These are phyloP conservation scores for Flammula alnicola DNA, from an alignment of 1,284 basidiomycete genomes.

Conservation along the genomic window DNA sequence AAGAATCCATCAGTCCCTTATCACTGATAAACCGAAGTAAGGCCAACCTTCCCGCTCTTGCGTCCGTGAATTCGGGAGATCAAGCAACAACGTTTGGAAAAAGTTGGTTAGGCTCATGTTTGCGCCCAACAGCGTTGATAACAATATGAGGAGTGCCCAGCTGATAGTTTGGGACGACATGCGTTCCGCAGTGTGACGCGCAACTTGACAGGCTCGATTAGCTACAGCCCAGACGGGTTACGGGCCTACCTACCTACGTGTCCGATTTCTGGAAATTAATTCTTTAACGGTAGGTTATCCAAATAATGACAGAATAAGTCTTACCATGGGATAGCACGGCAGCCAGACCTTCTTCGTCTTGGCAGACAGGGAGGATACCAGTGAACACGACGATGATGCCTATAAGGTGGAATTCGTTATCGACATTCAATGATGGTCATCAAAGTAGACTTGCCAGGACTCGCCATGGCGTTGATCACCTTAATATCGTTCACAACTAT, in stretches of 20 bases:
- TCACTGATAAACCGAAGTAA: neutral
- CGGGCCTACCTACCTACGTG: slow-evolving; percentile 63
- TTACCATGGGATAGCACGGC: slow-evolving; percentile 87
- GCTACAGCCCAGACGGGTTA: neutral
- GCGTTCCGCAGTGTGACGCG: slow-evolving; percentile 77
- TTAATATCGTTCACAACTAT: slow-evolving; percentile 81
- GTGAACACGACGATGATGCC: slow-evolving; percentile 83
- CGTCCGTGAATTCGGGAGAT: slow-evolving; percentile 84
- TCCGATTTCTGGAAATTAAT: slow-evolving; percentile 71
- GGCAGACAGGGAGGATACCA: slow-evolving; percentile 83
- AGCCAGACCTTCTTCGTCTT: slow-evolving; percentile 84
- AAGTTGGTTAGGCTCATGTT: slow-evolving; percentile 53
- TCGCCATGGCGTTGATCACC: slow-evolving; percentile 82
- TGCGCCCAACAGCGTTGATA: slow-evolving; percentile 61
- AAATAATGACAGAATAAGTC: slow-evolving; percentile 19
- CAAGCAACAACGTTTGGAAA: slow-evolving; percentile 61
- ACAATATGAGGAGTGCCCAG: slow-evolving; percentile 50
- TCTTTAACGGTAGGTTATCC: neutral
- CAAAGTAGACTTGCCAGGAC: slow-evolving; percentile 57
- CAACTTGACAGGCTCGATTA: slow-evolving; percentile 49
- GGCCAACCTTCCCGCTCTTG: slow-evolving; percentile 79
- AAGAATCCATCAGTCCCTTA: neutral
- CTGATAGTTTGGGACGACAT: slow-evolving; percentile 65
- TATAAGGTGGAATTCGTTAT: slow-evolving; percentile 14
- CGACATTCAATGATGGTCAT: neutral